These are phyloP conservation scores for Punica granatum DNA, from an alignment of 345 rosid genomes.

Conservation along the genomic window DNA sequence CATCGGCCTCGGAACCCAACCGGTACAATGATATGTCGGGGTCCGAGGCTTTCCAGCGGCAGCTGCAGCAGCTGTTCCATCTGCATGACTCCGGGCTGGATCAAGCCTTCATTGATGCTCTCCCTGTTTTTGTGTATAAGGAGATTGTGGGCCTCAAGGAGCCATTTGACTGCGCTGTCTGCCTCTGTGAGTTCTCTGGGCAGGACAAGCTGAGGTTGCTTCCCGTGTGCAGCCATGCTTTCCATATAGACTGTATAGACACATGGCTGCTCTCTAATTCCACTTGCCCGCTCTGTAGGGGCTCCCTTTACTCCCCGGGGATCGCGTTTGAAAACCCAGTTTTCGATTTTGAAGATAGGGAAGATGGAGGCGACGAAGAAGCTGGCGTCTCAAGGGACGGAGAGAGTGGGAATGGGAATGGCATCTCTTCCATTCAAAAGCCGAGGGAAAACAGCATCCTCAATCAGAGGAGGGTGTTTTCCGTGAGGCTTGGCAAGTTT, in stretches of 20 bases:
- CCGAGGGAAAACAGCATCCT: conserved; percentile 41
- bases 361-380: conserved; percentile 19
- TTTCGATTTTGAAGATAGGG: conserved; percentile 46
- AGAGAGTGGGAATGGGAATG: conserved; percentile 16
- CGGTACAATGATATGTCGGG: conserved; percentile 51
- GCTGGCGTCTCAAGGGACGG: conserved; percentile 25
- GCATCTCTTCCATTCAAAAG: conserved; percentile 34
- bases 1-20: conserved; percentile 41
- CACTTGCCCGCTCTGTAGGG: conserved; percentile 92
- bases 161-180: conserved; percentile 88
- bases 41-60: conserved; percentile 64
- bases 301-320: conserved; percentile 48
- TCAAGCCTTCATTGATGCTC: conserved; percentile 80
- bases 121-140: conserved; percentile 64
- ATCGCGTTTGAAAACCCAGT: conserved; percentile 46
- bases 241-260: conserved; percentile 86
- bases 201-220: conserved; percentile 72
- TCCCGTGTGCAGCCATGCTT: conserved; percentile 81
- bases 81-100: conserved; percentile 92
- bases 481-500: conserved; percentile 80
- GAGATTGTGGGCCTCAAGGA: conserved; percentile 70
- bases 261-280: conserved; percentile 89
- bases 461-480: conserved; percentile 63
- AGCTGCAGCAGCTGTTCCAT: conserved; percentile 80
- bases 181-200: conserved; percentile 70